phyloP scores from a whole-genome alignment of 768 basidiomycete species.

The Paxillus involutus region DNA sequence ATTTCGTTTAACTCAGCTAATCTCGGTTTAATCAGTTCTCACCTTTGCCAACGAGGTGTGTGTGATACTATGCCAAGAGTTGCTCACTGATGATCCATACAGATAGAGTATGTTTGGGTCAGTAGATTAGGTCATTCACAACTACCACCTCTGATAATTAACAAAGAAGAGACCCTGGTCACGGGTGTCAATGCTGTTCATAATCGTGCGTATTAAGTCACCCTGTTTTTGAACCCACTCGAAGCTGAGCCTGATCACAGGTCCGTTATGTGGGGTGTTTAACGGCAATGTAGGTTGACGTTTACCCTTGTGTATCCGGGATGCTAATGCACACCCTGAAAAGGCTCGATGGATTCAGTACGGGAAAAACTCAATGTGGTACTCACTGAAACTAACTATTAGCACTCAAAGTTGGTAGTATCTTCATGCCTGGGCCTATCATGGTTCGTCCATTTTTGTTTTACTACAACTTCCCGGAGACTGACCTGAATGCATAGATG shows the following conservation, averaged over 20 bases:
- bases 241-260: constrained; percentile 4
- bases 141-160: background rate
- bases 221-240: background rate
- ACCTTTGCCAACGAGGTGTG: constrained; percentile 17
- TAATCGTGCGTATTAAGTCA: background rate
- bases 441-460: background rate
- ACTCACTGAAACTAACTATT: background rate
- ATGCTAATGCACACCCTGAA: background rate
- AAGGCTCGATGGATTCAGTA: background rate
- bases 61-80: background rate
- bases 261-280: constrained; percentile 17
- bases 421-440: constrained; percentile 5
- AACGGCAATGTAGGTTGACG: constrained; percentile 8
- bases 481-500: background rate
- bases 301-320: background rate
- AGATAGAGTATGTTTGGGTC: constrained; percentile 21
- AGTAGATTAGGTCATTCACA: background rate
- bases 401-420: constrained; percentile 1
- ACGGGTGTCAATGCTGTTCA: background rate
- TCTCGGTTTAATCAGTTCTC: constrained; percentile 8
- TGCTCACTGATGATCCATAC: background rate
- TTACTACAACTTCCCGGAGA: background rate
- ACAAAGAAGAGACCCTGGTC: background rate
- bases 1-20: background rate
- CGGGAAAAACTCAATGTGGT: background rate